phyloP scores from a whole-genome alignment of 208 protist species.

The Acanthamoeba royreba region DNA sequence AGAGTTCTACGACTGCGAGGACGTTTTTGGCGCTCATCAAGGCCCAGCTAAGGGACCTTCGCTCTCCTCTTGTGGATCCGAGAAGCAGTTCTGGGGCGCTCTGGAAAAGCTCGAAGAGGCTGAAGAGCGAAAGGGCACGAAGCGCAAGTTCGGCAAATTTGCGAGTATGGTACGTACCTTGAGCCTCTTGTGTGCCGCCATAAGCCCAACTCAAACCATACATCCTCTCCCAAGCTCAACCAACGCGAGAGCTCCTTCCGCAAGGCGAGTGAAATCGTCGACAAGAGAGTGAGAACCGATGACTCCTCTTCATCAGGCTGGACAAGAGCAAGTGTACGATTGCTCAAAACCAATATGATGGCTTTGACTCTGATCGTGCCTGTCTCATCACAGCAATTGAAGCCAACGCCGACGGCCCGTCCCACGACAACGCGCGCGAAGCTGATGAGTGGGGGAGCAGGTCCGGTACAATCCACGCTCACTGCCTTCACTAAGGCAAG shows the following conservation, averaged over 20 bases:
- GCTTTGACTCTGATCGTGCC: too few relatives aligned
- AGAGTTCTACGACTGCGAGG: neutral
- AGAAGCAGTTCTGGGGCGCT: constrained; percentile 6
- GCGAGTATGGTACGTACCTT: neutral
- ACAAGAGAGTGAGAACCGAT: neutral
- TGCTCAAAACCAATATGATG: too few relatives aligned
- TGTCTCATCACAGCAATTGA: too few relatives aligned
- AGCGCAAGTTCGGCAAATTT: constrained; percentile 16
- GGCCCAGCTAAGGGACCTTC: neutral
- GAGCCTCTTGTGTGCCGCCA: neutral
- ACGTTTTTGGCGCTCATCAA: neutral
- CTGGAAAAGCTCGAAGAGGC: neutral
- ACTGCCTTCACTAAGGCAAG: neutral
- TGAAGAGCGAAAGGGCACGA: neutral
- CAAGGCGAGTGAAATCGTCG: neutral
- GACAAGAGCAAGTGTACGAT: neutral
- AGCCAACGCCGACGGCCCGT: too few relatives aligned
- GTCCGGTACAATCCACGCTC: neutral
- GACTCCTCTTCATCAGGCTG: neutral
- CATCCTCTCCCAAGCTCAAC: neutral
- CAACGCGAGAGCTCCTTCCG: neutral
- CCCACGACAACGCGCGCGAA: too few relatives aligned
- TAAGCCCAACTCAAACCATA: too few relatives aligned
- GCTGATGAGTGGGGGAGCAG: too few relatives aligned
- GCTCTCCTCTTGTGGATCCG: neutral